These are phyloP conservation scores for Neoboletus subvelutipes DNA, from an alignment of 768 basidiomycete species.

Conservation along the genomic window DNA sequence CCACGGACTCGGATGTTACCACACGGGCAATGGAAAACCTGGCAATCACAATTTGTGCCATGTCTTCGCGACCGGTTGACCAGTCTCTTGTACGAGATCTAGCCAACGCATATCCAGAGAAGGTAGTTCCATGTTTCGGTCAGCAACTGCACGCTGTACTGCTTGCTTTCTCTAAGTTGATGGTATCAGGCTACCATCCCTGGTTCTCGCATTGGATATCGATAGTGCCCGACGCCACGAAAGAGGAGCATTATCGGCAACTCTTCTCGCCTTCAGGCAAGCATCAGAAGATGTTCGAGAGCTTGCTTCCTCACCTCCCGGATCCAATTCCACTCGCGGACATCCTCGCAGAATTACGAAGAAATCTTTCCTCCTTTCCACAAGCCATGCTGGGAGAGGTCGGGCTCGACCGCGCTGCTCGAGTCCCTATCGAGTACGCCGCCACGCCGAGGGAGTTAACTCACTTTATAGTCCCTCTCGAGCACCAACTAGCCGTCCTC, in stretches of 20 bases:
- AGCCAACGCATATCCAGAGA: constrained; percentile 56
- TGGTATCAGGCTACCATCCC: constrained; percentile 79
- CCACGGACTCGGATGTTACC: constrained; percentile 68
- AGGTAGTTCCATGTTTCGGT: constrained; percentile 90
- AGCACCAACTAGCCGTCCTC: constrained; percentile 79
- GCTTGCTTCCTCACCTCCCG: constrained; percentile 65
- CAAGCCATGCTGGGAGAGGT: constrained; percentile 90
- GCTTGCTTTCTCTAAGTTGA: constrained; percentile 11
- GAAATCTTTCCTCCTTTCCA: constrained; percentile 59
- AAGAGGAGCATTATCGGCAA: constrained; percentile 70
- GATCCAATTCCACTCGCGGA: constrained; percentile 62
- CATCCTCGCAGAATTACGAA: constrained; percentile 59
- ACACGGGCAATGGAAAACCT: constrained; percentile 52
- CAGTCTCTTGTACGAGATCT: constrained; percentile 70
- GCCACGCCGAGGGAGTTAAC: constrained; percentile 58
- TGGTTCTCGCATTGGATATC: constrained; percentile 89
- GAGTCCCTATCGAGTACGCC: constrained; percentile 61
- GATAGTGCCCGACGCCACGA: constrained; percentile 41
- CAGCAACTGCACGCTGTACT: constrained; percentile 30
- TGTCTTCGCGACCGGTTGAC: constrained; percentile 68
- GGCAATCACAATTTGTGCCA: constrained; percentile 74
- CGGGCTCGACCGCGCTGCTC: constrained; percentile 81
- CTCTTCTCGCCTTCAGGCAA: constrained; percentile 54
- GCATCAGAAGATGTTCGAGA: constrained; percentile 46
- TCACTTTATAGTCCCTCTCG: constrained; percentile 73